These are phyloP conservation scores for Cladosporium sp. DNA, from an alignment of 2,329 filamentous ascomycete genomes.

Conservation along the genomic window DNA sequence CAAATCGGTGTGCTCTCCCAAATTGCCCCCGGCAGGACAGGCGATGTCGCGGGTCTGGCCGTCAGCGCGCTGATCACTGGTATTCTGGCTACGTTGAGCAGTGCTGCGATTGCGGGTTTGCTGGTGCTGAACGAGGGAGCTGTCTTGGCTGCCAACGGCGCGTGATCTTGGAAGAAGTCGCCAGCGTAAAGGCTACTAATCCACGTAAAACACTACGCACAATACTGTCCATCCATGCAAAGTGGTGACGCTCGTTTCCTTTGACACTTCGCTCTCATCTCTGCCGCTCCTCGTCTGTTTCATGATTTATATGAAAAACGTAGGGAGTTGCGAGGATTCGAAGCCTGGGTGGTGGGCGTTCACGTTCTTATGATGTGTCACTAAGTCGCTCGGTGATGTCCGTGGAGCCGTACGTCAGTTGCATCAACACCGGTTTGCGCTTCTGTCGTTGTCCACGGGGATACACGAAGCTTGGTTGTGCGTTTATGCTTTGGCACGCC, in stretches of 20 bases:
- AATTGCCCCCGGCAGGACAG: slow-evolving; percentile 68
- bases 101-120: slow-evolving; percentile 72
- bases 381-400: neutral
- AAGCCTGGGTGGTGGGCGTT: neutral
- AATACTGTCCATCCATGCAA: neutral
- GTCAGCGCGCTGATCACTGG: slow-evolving; percentile 74
- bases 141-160: slow-evolving; percentile 15
- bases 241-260: neutral
- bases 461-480: too few relatives aligned
- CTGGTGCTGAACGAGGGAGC: slow-evolving; percentile 55
- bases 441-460: neutral
- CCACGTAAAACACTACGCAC: neutral
- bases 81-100: slow-evolving; percentile 73
- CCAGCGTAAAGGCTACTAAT: neutral
- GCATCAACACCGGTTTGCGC: neutral
- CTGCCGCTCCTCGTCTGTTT: neutral
- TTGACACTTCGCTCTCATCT: neutral
- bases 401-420: neutral
- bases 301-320: neutral
- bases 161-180: neutral
- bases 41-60: slow-evolving; percentile 71
- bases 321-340: neutral
- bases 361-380: neutral
- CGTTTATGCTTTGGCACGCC: too few relatives aligned
- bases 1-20: slow-evolving; percentile 86